phyloP scores from a whole-genome alignment of 2,329 filamentous ascomycete species.

The Capronia coronata region DNA sequence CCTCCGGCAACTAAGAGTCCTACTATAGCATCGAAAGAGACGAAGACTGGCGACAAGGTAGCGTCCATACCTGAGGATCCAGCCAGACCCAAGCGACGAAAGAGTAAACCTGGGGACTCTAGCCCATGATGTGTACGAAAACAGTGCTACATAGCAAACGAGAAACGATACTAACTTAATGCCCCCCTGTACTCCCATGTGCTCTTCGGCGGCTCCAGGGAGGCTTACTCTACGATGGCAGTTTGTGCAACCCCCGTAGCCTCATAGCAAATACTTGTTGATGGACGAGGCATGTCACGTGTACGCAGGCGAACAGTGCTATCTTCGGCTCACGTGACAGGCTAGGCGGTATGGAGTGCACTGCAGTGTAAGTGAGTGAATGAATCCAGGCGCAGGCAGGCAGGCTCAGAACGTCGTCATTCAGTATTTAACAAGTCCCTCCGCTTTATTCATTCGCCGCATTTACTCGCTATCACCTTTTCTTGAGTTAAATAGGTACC shows the following conservation, averaged over 20 bases:
- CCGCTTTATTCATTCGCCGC: constrained; percentile 6
- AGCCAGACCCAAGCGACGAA: constrained; percentile 18
- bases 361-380: not conserved
- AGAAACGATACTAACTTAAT: too few species aligned
- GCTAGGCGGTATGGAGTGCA: too few species aligned
- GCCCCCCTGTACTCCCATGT: too few species aligned
- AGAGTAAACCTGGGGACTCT: constrained; percentile 17
- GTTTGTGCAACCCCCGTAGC: too few species aligned
- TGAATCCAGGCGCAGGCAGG: not conserved
- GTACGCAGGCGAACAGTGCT: too few species aligned
- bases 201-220: too few species aligned
- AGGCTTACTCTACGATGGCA: too few species aligned
- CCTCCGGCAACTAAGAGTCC: constrained; percentile 2
- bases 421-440: not conserved
- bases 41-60: constrained; percentile 6
- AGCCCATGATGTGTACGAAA: constrained; percentile 20
- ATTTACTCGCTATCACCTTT: constrained; percentile 2
- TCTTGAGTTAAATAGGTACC: not conserved
- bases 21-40: not conserved
- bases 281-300: too few species aligned
- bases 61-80: constrained; percentile 5
- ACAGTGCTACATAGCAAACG: too few species aligned
- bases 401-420: constrained; percentile 2
- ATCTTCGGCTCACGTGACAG: not conserved
- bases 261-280: too few species aligned